phyloP scores from a whole-genome alignment of 768 basidiomycete genomes.

The Tulasnella sp. region DNA sequence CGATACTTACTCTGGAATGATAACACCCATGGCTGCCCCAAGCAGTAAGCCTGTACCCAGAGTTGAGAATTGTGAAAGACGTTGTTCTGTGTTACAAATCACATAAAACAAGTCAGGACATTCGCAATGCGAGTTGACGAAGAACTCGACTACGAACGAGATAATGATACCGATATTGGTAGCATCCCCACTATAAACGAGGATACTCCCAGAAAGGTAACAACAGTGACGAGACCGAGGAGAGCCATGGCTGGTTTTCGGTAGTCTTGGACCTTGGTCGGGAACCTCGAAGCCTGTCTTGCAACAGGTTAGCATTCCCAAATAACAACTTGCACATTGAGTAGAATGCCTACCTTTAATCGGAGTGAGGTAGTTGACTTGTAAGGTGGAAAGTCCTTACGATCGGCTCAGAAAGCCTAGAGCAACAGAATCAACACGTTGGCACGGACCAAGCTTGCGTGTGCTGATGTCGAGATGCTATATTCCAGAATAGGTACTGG shows the following conservation, averaged over 20 bases:
- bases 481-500: too few species aligned
- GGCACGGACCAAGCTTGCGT: neutral
- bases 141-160: constrained; percentile 36
- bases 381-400: neutral
- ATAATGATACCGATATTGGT: constrained; percentile 63
- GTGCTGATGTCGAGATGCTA: too few species aligned
- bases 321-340: too few species aligned
- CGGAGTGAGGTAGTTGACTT: neutral
- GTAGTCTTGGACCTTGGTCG: neutral
- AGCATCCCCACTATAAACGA: constrained; percentile 57
- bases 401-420: too few species aligned
- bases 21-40: constrained; percentile 81
- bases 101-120: neutral
- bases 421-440: neutral
- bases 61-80: constrained; percentile 37
- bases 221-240: constrained; percentile 23
- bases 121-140: neutral
- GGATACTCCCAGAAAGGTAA: constrained; percentile 25
- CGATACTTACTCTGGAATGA: constrained; percentile 77
- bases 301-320: neutral
- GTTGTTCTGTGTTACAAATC: constrained; percentile 26
- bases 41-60: constrained; percentile 77
- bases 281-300: neutral
- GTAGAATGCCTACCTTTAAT: neutral
- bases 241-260: constrained; percentile 22